Conservation (phyloP, 1,284 basidiomycete species). For the Ustilago trichophora region DNA sequence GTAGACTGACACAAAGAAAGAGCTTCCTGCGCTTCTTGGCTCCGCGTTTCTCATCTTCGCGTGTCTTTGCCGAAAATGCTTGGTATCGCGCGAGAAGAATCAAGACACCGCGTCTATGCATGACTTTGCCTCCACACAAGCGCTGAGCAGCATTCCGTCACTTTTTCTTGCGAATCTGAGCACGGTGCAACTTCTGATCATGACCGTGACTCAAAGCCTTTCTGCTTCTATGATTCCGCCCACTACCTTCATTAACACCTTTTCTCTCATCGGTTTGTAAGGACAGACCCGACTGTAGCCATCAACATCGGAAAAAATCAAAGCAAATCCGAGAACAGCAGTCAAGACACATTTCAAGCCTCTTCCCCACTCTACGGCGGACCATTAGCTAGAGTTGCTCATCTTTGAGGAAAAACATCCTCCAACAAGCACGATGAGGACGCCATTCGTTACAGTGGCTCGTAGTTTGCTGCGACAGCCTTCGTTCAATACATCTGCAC, state of each 20-base stretch:
- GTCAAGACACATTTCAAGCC: too few relatives aligned
- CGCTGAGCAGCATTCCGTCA: conserved; percentile 16
- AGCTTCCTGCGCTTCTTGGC: conserved; percentile 1
- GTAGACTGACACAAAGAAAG: too few relatives aligned
- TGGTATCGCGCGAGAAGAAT: conserved; percentile 35
- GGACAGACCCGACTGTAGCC: too few relatives aligned
- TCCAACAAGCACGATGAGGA: conserved; percentile 13
- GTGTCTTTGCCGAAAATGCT: conserved; percentile 3
- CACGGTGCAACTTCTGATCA: conserved; percentile 9
- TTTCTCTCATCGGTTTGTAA: too few relatives aligned
- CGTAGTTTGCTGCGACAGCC: conserved; percentile 11
- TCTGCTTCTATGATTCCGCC: too few relatives aligned
- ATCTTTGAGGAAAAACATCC: background rate
- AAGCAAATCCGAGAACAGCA: too few relatives aligned
- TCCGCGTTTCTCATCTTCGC: conserved; percentile 6
- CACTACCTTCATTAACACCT: too few relatives aligned
- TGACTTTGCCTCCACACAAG: conserved; percentile 24
- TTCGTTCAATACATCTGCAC: conserved; percentile 1
- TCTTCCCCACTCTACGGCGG: too few relatives aligned
- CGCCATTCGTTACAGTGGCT: background rate
- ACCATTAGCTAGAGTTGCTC: too few relatives aligned
- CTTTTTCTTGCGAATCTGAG: conserved; percentile 8
- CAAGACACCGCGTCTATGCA: background rate
- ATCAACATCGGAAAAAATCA: too few relatives aligned
- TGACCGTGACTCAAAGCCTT: too few relatives aligned